These are phyloP conservation scores for Gaeumannomyces sp. DNA, from an alignment of 2,329 filamentous ascomycete genomes.

Conservation along the genomic window DNA sequence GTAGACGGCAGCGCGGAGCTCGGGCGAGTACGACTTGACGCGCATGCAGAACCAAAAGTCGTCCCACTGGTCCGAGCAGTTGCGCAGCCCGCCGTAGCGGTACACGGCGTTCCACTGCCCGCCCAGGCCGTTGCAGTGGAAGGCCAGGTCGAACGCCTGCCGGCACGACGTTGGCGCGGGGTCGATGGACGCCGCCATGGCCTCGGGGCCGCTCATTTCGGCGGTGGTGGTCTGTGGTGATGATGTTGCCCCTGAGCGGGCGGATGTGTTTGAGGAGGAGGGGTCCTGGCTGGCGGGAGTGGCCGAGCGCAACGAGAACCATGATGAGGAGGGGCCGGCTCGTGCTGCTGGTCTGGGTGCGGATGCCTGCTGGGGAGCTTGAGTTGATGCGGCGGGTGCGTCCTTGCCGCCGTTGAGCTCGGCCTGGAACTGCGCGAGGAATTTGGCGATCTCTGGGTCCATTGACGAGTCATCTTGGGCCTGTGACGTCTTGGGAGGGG, in stretches of 20 bases:
- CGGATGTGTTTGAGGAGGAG: conserved; percentile 15
- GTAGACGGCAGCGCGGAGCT: conserved; percentile 55
- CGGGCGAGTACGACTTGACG: conserved; percentile 55
- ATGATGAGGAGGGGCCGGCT: conserved; percentile 19
- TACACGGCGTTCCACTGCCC: conserved; percentile 92
- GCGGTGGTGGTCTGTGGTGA: conserved; percentile 6
- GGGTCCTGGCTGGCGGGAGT: conserved; percentile 20
- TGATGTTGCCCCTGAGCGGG: neutral
- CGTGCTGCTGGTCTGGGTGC: conserved; percentile 18
- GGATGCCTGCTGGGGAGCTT: conserved; percentile 16
- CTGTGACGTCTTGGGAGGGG: neutral
- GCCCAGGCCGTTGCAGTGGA: conserved; percentile 86
- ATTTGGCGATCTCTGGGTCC: conserved; percentile 49
- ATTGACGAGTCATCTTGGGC: conserved; percentile 17
- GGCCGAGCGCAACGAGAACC: conserved; percentile 18
- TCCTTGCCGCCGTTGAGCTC: conserved; percentile 20
- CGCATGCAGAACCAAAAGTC: conserved; percentile 99
- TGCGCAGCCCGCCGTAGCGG: conserved; percentile 69
- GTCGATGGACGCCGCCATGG: conserved; percentile 63
- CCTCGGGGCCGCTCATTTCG: conserved; percentile 25
- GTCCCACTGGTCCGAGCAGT: conserved; percentile 79
- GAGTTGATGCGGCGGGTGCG: neutral
- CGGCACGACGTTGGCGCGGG: conserved; percentile 84
- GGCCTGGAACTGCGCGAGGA: conserved; percentile 41
- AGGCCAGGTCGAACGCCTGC: conserved; percentile 83